Percentiles rank a stretch among this genome's conserved stretches.
Conservation (phyloP, 345 rosid species). For the Salix udensis region DNA sequence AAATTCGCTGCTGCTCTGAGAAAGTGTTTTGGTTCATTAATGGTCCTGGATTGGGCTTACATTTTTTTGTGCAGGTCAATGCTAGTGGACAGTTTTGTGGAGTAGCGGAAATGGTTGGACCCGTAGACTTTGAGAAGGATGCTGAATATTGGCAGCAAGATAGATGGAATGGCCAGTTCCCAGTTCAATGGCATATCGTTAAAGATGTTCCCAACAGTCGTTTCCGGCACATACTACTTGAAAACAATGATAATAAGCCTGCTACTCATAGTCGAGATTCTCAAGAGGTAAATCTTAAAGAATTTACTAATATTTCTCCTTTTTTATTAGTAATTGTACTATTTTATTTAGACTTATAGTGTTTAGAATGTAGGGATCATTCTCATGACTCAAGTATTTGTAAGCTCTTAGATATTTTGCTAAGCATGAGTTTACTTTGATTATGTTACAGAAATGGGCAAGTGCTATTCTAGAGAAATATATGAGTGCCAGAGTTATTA, state of each 20-base stretch:
- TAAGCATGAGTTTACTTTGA: too few relatives aligned
- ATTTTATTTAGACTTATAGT: neutral
- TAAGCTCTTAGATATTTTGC: too few relatives aligned
- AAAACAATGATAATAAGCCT: constrained; percentile 72
- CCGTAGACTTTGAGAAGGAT: constrained; percentile 64
- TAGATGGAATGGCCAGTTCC: constrained; percentile 81
- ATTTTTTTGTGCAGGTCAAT: constrained; percentile 46
- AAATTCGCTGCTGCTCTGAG: neutral
- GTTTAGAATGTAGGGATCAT: too few relatives aligned
- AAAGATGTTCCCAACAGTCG: constrained; percentile 72
- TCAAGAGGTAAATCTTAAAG: constrained; percentile 49
- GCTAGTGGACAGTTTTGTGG: constrained; percentile 84
- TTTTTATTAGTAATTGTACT: neutral
- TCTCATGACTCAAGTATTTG: neutral
- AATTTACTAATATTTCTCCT: neutral
- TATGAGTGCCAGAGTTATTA: too few relatives aligned
- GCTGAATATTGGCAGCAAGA: constrained; percentile 75
- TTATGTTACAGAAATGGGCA: too few relatives aligned
- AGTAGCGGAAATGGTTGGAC: constrained; percentile 67
- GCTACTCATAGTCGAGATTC: constrained; percentile 77
- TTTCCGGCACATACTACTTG: constrained; percentile 57
- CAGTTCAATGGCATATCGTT: constrained; percentile 63
- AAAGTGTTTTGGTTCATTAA: neutral
- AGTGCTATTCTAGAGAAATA: too few relatives aligned
- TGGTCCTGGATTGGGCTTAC: constrained; percentile 1